Base-by-base conservation (phyloP, 345 rosid species). In the Syzygium grande region DNA sequence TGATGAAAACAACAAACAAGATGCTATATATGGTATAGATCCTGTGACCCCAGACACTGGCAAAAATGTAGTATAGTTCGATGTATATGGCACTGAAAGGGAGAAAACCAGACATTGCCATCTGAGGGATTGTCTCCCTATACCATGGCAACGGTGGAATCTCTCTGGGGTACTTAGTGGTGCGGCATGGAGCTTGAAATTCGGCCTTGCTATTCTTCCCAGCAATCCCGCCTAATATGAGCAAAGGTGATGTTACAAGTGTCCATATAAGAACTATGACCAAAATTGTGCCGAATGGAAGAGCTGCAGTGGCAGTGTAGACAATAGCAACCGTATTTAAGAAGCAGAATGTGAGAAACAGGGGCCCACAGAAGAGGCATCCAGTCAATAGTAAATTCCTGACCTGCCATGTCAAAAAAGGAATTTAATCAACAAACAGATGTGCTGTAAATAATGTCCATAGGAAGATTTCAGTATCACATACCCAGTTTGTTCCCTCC, bases 1-100 rank as follows among this genome's bases (percentile, higher is more conserved):
- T 92, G 86, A 92, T 90, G 91, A 92, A 92, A 86, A 92, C 94
- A 23, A 92, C 89, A 65, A 92, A 92, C 65, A 92, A 80, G 89
- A 92, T 91, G 91, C 94, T 92, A 87, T 92, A 91, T n/a, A 92
- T 92, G 86, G 94, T 91, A 86, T 92, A 91, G 84, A 92, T 92
- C 90, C 93, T 87, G 92, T 92, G 94, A 85, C 93, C 94, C 94
- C 94, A 92, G 59, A 92, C 93, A 87, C 93, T 92, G 41, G 94
- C 92, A 85, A 92, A 92, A 43, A 92, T 92, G 86, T 92, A 92
- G 91, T 92, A 91, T 22, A 91, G 93, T 58, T 92, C 93, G 4
- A 92, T 91, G 89, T 92, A 92, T 87, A 92, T 92, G 51, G 94
- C 94, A 91, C 93, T 92, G 90, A 92, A 92, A 23, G 94, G 94